Percentiles rank a stretch among this genome's conserved stretches.
phyloP scores from a whole-genome alignment of 2,329 filamentous ascomycete genomes.

The Fusarium annulatum region DNA sequence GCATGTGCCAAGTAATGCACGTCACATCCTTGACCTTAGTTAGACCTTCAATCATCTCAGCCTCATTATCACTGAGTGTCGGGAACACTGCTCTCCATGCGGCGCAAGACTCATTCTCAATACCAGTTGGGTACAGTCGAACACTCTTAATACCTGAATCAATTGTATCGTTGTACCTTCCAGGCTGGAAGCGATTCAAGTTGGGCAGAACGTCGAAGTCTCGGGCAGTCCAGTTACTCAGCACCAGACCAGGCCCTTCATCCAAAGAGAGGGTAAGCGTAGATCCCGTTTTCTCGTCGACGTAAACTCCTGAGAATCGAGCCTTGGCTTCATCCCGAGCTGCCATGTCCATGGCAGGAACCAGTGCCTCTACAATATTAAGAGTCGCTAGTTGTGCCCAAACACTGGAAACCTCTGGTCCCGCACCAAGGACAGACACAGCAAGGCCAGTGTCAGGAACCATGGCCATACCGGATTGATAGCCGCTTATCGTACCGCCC shows the following conservation, averaged over 20 bases:
- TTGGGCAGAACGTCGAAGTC: neutral
- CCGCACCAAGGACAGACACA: neutral
- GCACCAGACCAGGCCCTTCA: neutral
- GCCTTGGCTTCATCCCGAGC: neutral
- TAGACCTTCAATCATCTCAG: neutral
- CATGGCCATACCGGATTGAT: neutral
- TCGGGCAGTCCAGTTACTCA: neutral
- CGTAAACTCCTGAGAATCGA: neutral
- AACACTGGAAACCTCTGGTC: neutral
- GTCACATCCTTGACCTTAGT: neutral
- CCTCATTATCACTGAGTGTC: neutral
- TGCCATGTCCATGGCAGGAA: neutral
- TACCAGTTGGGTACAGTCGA: neutral
- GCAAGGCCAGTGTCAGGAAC: neutral
- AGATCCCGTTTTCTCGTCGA: neutral
- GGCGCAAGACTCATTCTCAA: neutral
- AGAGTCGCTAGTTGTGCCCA: neutral
- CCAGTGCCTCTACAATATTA: neutral
- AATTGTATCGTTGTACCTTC: neutral
- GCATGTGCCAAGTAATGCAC: slow-evolving; percentile 7
- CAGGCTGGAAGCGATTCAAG: slow-evolving; percentile 1
- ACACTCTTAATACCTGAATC: neutral
- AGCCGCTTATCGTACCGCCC: neutral
- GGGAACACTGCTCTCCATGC: slow-evolving; percentile 11
- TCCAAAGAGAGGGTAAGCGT: neutral